phyloP scores from a whole-genome alignment of 2,329 filamentous ascomycete genomes.

The Xylaria sp. region DNA sequence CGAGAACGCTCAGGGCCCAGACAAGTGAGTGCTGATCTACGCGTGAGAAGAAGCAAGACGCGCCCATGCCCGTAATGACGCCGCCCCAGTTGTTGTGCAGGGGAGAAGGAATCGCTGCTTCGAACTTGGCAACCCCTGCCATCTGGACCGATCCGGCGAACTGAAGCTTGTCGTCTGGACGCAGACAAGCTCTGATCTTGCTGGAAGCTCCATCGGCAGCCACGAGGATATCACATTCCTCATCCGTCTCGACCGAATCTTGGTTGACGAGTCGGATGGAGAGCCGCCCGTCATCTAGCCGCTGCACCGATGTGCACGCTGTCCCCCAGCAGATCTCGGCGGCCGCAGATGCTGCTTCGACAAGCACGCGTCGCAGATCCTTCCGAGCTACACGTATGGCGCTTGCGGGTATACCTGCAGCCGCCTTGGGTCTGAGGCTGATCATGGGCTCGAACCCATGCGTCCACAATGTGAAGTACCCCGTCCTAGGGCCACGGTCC shows the following conservation, averaged over 20 bases:
- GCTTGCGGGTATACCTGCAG: conserved; percentile 43
- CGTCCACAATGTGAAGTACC: conserved; percentile 50
- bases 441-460: conserved; percentile 44
- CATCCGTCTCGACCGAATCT: conserved; percentile 20
- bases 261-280: conserved; percentile 34
- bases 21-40: conserved; percentile 48
- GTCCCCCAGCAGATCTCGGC: conserved; percentile 19
- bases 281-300: conserved; percentile 25
- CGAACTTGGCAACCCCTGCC: conserved; percentile 47
- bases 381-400: conserved; percentile 47
- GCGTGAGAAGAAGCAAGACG: conserved; percentile 52
- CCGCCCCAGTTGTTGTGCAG: conserved; percentile 49
- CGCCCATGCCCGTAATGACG: conserved; percentile 46
- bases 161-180: conserved; percentile 47
- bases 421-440: conserved; percentile 41
- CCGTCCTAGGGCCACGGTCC: conserved; percentile 25
- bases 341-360: conserved; percentile 33
- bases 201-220: conserved; percentile 53
- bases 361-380: conserved; percentile 44
- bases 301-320: conserved; percentile 23
- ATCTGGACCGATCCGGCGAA: conserved; percentile 49
- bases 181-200: conserved; percentile 46
- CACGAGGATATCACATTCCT: conserved; percentile 50
- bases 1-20: conserved; percentile 50
- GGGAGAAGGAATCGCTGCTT: conserved; percentile 41